Conservation (phyloP, 495 filamentous ascomycete genomes). For the Bombardia bombarda region DNA sequence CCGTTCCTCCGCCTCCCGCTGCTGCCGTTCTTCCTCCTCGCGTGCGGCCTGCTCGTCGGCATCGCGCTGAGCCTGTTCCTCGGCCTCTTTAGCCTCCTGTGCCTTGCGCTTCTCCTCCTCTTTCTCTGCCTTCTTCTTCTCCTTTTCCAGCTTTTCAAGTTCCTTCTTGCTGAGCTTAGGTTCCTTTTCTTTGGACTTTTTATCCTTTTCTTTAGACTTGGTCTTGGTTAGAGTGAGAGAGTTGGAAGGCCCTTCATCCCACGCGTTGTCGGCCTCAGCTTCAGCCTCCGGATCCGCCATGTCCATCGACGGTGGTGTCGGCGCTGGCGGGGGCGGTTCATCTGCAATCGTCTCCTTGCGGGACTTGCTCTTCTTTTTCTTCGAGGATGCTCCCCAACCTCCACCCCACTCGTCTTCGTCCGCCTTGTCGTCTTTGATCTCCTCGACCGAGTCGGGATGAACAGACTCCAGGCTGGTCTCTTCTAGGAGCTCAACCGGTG, state of each 20-base stretch:
- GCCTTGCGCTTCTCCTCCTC: conserved; percentile 28
- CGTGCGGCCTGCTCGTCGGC: conserved; percentile 24
- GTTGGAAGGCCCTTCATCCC: conserved; percentile 8
- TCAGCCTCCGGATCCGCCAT: conserved; percentile 5
- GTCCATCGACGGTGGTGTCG: conserved; percentile 16
- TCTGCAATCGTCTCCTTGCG: conserved; percentile 21
- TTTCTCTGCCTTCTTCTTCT: conserved; percentile 29
- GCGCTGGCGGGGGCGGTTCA: conserved; percentile 13
- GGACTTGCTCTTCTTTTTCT: conserved; percentile 35
- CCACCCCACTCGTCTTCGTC: conserved; percentile 30
- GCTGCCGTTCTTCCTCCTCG: conserved; percentile 24
- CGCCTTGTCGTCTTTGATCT: conserved; percentile 28
- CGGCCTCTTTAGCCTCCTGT: conserved; percentile 23
- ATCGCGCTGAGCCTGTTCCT: conserved; percentile 18
- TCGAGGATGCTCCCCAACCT: conserved; percentile 24
- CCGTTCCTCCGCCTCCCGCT: conserved; percentile 29
- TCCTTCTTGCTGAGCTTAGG: conserved; percentile 24
- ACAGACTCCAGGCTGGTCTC: conserved; percentile 24
- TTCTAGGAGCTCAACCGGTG: conserved; percentile 31
- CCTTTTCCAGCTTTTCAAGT: conserved; percentile 22
- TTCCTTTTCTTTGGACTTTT: conserved; percentile 19
- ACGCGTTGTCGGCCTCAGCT: conserved; percentile 10
- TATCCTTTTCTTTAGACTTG: conserved; percentile 15
- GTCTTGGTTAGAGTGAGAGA: conserved; percentile 4
- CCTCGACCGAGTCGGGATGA: conserved; percentile 34